phyloP scores from a whole-genome alignment of 139 green algal genomes.

The Coccomyxa sp. region DNA sequence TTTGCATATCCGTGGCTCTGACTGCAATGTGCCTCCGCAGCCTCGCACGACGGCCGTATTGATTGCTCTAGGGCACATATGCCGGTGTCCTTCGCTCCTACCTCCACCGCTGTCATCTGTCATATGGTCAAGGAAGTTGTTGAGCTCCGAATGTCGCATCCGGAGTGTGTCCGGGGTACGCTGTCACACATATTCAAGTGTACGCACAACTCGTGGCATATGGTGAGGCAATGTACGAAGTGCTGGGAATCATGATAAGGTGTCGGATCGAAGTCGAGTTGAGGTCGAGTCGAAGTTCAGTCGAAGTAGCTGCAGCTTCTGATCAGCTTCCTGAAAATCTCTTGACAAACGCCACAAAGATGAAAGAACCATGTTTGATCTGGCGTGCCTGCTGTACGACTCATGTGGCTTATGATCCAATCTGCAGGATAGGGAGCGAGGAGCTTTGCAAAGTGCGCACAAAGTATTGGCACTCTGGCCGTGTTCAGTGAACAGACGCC shows the following conservation, averaged over 20 bases:
- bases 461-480: too few relatives aligned
- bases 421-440: too few relatives aligned
- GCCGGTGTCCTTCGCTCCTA: background rate
- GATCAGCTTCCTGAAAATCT: background rate
- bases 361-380: too few relatives aligned
- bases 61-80: background rate
- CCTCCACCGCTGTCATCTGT: background rate
- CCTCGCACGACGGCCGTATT: background rate
- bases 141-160: background rate
- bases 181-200: background rate
- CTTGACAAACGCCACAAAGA: too few relatives aligned
- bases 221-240: background rate
- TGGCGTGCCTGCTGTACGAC: too few relatives aligned
- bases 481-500: too few relatives aligned
- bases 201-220: background rate
- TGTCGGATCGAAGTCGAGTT: background rate
- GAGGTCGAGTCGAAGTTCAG: background rate
- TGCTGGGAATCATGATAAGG: constrained; percentile 1
- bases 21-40: background rate
- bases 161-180: background rate
- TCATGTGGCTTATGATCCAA: too few relatives aligned
- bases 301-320: background rate
- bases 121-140: constrained; percentile 1
- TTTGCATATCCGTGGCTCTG: background rate
- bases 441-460: too few relatives aligned